A percentile compares a stretch with the other conserved stretches of the same genome.
phyloP scores from a whole-genome alignment of 164 flowering plant genomes.

The Stephania yunnanensis region DNA sequence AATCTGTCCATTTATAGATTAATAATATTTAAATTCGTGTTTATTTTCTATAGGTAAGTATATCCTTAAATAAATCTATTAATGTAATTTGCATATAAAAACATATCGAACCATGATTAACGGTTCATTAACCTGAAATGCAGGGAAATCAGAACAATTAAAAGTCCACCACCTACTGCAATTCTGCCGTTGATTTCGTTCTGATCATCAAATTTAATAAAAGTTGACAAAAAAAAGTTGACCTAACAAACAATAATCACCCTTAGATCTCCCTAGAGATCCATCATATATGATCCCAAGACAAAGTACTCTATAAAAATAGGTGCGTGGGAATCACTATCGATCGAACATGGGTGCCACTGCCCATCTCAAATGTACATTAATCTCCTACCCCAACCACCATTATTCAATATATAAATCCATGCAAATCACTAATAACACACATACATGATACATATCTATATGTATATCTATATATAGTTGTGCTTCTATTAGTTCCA shows the following conservation, averaged over 20 bases:
- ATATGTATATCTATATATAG: too few relatives aligned
- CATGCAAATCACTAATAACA: background rate
- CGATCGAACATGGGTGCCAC: constrained; percentile 76
- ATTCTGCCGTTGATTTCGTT: background rate
- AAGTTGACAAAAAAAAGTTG: background rate
- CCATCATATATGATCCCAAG: background rate
- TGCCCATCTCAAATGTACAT: constrained; percentile 11
- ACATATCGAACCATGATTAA: background rate
- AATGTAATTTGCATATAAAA: too few relatives aligned
- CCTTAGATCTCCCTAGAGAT: background rate
- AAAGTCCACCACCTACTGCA: background rate
- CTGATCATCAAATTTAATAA: background rate
- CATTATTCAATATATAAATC: background rate
- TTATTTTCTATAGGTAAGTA: too few relatives aligned
- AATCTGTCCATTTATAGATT: too few relatives aligned
- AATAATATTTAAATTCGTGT: too few relatives aligned
- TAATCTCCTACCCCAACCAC: constrained; percentile 9
- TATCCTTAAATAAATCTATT: too few relatives aligned
- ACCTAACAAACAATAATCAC: background rate
- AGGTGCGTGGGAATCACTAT: constrained; percentile 42
- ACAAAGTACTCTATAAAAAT: background rate
- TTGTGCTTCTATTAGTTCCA: too few relatives aligned
- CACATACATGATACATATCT: too few relatives aligned
- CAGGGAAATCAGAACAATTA: background rate
- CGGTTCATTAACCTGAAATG: background rate